phyloP scores from a whole-genome alignment of 805 yeast species.

The Maudiozyma serrabonitensis region DNA sequence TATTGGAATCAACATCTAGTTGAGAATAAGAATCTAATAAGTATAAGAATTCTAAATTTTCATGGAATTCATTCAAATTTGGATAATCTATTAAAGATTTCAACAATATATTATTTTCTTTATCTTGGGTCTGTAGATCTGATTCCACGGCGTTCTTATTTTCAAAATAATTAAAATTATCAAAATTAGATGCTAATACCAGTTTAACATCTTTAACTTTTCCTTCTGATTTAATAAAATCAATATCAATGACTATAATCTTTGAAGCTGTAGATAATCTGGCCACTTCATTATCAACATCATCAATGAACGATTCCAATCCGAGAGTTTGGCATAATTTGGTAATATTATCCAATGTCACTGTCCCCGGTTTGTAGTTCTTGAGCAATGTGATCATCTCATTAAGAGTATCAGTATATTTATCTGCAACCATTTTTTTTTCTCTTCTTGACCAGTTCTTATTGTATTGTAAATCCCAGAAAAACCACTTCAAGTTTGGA shows the following conservation, averaged over 20 bases:
- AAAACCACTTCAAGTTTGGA: too few species aligned
- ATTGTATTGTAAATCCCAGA: too few species aligned
- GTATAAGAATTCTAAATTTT: slow-evolving; percentile 25
- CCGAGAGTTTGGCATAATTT: slow-evolving; percentile 28
- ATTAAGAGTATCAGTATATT: slow-evolving; percentile 19
- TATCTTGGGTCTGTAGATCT: neutral
- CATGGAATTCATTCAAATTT: slow-evolving; percentile 25
- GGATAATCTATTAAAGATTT: slow-evolving; percentile 22
- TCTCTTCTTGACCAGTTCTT: too few species aligned
- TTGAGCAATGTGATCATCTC: slow-evolving; percentile 25
- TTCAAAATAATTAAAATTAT: slow-evolving; percentile 27
- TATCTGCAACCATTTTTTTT: slow-evolving; percentile 19
- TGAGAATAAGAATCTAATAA: slow-evolving; percentile 26
- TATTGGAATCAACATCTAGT: slow-evolving; percentile 19
- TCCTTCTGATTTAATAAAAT: slow-evolving; percentile 19
- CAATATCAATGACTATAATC: slow-evolving; percentile 30
- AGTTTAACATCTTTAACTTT: slow-evolving; percentile 28
- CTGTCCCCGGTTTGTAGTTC: slow-evolving; percentile 27
- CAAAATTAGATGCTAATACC: slow-evolving; percentile 30
- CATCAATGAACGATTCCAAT: slow-evolving; percentile 28
- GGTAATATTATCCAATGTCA: slow-evolving; percentile 26
- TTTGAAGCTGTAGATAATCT: slow-evolving; percentile 30
- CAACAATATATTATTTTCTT: slow-evolving; percentile 20
- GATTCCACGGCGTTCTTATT: neutral
- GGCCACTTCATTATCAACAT: slow-evolving; percentile 18